These are phyloP conservation scores for Globisporangium paddicum DNA, from an alignment of 352 stramenopile species.

Conservation along the genomic window DNA sequence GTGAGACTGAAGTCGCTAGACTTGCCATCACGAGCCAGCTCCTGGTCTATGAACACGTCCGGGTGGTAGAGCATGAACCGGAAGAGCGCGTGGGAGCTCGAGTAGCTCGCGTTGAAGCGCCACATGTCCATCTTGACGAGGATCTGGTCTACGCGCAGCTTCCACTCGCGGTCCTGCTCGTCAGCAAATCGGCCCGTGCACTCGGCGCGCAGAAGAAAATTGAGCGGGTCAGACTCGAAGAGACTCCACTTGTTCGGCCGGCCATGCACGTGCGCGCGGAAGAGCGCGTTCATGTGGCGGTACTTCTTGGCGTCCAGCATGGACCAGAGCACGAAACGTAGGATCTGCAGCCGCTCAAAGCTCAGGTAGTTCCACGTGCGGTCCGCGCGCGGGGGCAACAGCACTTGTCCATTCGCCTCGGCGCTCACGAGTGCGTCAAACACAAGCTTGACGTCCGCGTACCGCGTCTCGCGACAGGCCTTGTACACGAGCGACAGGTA, in stretches of 20 bases:
- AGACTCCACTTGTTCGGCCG: constrained; percentile 37
- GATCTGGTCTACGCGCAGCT: constrained; percentile 38
- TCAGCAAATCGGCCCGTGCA: constrained; percentile 40
- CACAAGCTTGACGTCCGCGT: constrained; percentile 22
- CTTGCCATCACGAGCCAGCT: neutral
- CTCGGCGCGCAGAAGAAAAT: constrained; percentile 62
- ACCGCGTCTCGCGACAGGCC: constrained; percentile 31
- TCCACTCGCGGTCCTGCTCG: constrained; percentile 24
- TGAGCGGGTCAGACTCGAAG: constrained; percentile 58
- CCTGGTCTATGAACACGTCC: constrained; percentile 25
- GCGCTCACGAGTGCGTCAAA: constrained; percentile 40
- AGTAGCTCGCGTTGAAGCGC: constrained; percentile 47
- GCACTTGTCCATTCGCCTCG: constrained; percentile 23
- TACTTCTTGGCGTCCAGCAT: constrained; percentile 34
- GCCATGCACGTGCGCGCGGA: constrained; percentile 33
- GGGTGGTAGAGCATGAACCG: constrained; percentile 52
- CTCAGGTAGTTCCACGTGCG: constrained; percentile 40
- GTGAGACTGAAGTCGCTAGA: neutral
- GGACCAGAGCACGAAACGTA: constrained; percentile 60
- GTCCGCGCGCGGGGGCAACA: constrained; percentile 12
- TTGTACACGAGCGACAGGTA: constrained; percentile 69
- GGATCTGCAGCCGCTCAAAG: constrained; percentile 46
- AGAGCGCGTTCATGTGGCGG: constrained; percentile 33
- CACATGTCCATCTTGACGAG: constrained; percentile 35
- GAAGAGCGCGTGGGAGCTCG: constrained; percentile 54